Percentiles rank a stretch among this genome's conserved stretches.
Conservation (phyloP, 768 basidiomycete genomes). For the Russula sp. region DNA sequence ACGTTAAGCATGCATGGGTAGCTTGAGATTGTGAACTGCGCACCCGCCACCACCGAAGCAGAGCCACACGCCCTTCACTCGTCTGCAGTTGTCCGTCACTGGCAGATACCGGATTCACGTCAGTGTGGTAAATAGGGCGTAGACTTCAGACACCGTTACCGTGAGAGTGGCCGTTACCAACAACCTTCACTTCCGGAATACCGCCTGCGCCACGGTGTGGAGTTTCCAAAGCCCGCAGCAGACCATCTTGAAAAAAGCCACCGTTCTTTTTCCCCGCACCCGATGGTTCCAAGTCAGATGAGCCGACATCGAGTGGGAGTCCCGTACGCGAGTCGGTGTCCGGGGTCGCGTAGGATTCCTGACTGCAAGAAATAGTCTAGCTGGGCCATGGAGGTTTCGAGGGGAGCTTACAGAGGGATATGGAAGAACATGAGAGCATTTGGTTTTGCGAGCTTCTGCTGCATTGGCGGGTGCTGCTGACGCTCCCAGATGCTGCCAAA, state of each 20-base stretch:
- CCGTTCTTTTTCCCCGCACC: conserved; percentile 67
- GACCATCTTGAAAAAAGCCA: conserved; percentile 79
- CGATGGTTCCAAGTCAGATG: conserved; percentile 47
- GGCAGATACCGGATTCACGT: conserved; percentile 7
- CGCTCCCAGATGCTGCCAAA: conserved; percentile 61
- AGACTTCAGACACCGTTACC: conserved; percentile 36
- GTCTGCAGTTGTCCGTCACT: conserved; percentile 87
- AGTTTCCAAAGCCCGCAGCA: conserved; percentile 68
- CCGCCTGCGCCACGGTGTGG: conserved; percentile 46
- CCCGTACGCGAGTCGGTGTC: conserved; percentile 61
- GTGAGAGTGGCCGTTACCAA: conserved; percentile 90
- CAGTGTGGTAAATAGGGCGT: conserved; percentile 15
- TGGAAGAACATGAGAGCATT: conserved; percentile 98
- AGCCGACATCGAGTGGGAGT: conserved; percentile 63
- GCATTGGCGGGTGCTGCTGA: conserved; percentile 54
- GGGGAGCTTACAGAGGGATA: conserved; percentile 68
- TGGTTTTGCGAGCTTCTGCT: conserved; percentile 71
- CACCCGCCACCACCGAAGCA: conserved; percentile 87
- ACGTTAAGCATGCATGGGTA: conserved; percentile 4
- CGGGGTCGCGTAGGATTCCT: conserved; percentile 65
- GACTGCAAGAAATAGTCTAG: conserved; percentile 36
- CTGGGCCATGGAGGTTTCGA: neutral
- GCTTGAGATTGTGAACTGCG: conserved; percentile 26
- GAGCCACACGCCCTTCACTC: conserved; percentile 82
- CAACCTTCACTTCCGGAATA: conserved; percentile 73